Evolutionary conservation across 2,329 filamentous ascomycete species (phyloP).

Genomic region (Aspergillus sp.): DNA sequence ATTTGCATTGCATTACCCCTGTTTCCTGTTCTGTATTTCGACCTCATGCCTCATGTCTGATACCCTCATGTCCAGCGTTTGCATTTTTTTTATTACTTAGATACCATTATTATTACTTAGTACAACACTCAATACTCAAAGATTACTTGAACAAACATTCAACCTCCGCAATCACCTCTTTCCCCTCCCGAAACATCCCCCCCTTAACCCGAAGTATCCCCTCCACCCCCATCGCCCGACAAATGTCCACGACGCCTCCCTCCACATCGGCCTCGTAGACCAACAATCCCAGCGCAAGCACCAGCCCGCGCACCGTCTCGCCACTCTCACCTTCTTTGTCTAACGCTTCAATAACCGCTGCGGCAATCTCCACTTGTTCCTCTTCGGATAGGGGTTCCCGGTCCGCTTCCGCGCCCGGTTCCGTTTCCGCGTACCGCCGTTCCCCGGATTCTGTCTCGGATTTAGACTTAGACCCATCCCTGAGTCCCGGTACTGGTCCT

Average conservation of each 20-base stretch:
- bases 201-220: constrained; percentile 52
- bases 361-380: constrained; percentile 73
- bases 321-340: constrained; percentile 43
- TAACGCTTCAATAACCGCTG: constrained; percentile 72
- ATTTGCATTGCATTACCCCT: background rate
- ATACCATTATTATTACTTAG: background rate
- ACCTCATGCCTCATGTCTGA: background rate
- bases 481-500: no score
- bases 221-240: constrained; percentile 67
- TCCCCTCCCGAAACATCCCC: constrained; percentile 46
- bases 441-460: no score
- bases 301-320: constrained; percentile 69
- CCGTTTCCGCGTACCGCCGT: background rate
- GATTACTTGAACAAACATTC: constrained; percentile 31
- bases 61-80: background rate
- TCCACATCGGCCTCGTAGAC: constrained; percentile 63
- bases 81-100: background rate
- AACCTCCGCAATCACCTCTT: constrained; percentile 51
- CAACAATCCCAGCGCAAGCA: constrained; percentile 69
- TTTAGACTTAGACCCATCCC: no score
- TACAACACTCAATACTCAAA: constrained; percentile 10
- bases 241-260: constrained; percentile 73
- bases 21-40: background rate
- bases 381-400: constrained; percentile 53
- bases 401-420: background rate